A percentile compares a stretch with the other conserved stretches of the same genome.
Conservation (phyloP, 495 filamentous ascomycete species). For the Sporormia fimetaria region DNA sequence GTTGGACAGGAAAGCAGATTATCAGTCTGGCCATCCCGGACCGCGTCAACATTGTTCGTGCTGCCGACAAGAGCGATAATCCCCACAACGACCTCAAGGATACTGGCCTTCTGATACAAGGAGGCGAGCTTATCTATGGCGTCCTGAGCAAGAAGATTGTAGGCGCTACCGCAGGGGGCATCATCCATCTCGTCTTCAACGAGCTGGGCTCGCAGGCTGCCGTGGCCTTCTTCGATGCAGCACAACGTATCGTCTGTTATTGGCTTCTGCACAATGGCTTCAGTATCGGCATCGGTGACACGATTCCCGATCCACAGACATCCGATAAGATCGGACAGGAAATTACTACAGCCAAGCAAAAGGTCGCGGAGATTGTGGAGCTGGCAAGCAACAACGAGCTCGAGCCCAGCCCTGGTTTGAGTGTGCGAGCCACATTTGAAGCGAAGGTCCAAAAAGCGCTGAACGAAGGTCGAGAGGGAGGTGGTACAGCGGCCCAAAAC, state of each 20-base stretch:
- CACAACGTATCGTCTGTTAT: constrained; percentile 85
- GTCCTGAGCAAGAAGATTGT: constrained; percentile 88
- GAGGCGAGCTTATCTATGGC: constrained; percentile 82
- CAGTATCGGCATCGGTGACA: constrained; percentile 97
- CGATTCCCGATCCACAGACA: constrained; percentile 75
- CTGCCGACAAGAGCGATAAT: constrained; percentile 44
- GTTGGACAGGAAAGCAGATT: constrained; percentile 99
- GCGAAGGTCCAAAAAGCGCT: constrained; percentile 85
- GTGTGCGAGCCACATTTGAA: constrained; percentile 94
- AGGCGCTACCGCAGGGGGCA: constrained; percentile 72
- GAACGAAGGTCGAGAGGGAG: constrained; percentile 91
- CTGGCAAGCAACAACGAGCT: constrained; percentile 73
- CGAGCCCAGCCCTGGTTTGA: constrained; percentile 91
- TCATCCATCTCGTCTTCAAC: constrained; percentile 94
- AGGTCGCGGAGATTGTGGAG: constrained; percentile 61
- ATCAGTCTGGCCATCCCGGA: constrained; percentile 83
- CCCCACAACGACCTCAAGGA: constrained; percentile 52
- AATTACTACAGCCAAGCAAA: constrained; percentile 65
- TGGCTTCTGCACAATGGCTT: constrained; percentile 98
- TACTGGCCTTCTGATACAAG: constrained; percentile 69
- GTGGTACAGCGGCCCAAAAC: constrained; percentile 80
- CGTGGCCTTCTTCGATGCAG: constrained; percentile 89
- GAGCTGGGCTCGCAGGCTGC: constrained; percentile 76
- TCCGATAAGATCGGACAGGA: constrained; percentile 71
- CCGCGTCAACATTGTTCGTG: constrained; percentile 68